Evolutionary conservation across 2,329 filamentous ascomycete genomes (phyloP), one percentile per base, ranked within the genome.

Genomic region (Colletotrichum sp.): DNA sequence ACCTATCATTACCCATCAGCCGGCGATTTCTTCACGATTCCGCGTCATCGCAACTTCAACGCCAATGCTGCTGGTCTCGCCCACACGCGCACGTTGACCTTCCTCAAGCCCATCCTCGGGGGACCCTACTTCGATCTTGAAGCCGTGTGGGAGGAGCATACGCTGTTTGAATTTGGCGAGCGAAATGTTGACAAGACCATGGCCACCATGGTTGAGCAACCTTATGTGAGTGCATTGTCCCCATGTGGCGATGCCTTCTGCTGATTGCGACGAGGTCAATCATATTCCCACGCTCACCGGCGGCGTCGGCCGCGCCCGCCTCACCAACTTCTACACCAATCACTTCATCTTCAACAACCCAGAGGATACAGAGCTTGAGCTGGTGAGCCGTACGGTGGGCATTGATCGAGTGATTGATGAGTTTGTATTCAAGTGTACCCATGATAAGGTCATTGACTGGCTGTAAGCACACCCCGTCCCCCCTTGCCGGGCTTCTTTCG

Each of bases 171-270:
- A 79, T 96, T 96, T 80, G 90, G 82, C 2, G 90, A 92, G 69
- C 88, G 93, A 13, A 90, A 90, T 3, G 93, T 95, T 0, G 90
- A 91, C 75, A 89, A 91, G 76, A 96, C 93, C 0, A 95, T 96
- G 93, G 87, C 87, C n/a, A 95, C 93, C 0, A 95, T 96, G 93
- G 93, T 95, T 3, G 87, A 92, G 62, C 91, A 95, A 80, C 94
- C 93, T 3, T 95, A 95, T 78, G 93, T 96, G 2, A 95, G 72
- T 65, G 16, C 58, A 2, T 9, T 12, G 5, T 33, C 9, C 13
- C 6, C 1, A 16, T 2, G 34, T 38, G 21, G 33, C 21, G 12
- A 21, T 33, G 51, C 5, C 24, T 3, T 1, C 24, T 29, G 33
- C 47, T 73, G n/a, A 73, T 4, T 2, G 34, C 13, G 6, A 43